Conservation (phyloP, 306 rosid species). For the Medicago lupulina region DNA sequence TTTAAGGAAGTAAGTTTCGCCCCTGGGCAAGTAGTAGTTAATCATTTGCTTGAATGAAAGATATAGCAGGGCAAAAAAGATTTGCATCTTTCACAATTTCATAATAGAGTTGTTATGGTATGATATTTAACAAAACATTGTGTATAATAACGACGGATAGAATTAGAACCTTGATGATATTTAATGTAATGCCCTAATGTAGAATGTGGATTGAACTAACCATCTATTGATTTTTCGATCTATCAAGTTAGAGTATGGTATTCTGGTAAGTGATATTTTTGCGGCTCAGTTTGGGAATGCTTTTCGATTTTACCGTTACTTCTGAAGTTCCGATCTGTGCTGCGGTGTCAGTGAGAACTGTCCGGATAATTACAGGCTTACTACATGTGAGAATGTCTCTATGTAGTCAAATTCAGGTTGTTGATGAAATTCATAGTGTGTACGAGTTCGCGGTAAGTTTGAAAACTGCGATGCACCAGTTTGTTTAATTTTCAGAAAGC, state of each 20-base stretch:
- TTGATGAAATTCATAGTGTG: neutral
- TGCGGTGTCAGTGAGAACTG: neutral
- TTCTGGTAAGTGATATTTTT: neutral
- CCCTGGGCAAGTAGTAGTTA: neutral
- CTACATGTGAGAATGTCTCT: neutral
- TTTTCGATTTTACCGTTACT: neutral
- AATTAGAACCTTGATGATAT: neutral
- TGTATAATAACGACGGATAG: neutral
- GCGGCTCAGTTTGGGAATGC: neutral
- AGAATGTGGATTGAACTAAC: neutral
- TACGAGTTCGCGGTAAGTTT: neutral
- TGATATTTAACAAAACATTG: neutral
- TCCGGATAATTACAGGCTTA: neutral
- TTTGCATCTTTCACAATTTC: neutral
- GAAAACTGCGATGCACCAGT: neutral
- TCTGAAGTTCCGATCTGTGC: neutral
- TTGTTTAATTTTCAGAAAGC: neutral
- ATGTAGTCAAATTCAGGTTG: neutral
- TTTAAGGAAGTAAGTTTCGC: neutral
- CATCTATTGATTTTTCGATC: neutral
- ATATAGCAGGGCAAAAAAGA: neutral
- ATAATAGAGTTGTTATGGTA: neutral
- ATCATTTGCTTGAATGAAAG: neutral
- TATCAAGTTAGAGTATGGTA: neutral
- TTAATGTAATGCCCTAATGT: constrained; percentile 8